Conservation (phyloP, 2,329 filamentous ascomycete genomes). For the Graphiopsis chlorocephala region DNA sequence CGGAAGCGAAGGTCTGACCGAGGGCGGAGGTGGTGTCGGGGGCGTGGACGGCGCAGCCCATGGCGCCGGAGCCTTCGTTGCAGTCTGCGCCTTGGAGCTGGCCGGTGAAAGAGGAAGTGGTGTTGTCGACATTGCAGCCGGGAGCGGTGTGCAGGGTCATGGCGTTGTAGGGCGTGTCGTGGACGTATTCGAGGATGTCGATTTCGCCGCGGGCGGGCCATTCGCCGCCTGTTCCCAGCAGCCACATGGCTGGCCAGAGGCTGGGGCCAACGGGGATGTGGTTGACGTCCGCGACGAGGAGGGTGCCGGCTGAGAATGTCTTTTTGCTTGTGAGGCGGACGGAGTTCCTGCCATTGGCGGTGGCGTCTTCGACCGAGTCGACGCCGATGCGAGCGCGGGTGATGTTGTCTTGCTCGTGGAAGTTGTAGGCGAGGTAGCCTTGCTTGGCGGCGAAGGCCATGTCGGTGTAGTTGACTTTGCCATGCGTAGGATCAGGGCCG, state of each 20-base stretch:
- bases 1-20: constrained; percentile 27
- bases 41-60: constrained; percentile 41
- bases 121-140: constrained; percentile 41
- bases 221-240: constrained; percentile 30
- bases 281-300: constrained; percentile 50
- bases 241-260: constrained; percentile 52
- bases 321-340: constrained; percentile 49
- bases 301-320: constrained; percentile 47
- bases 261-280: constrained; percentile 54
- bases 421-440: constrained; percentile 41
- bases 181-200: constrained; percentile 50
- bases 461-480: constrained; percentile 28
- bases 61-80: constrained; percentile 36
- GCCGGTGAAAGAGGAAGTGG: constrained; percentile 29
- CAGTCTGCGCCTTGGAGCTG: constrained; percentile 29
- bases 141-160: constrained; percentile 50
- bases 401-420: constrained; percentile 31
- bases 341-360: constrained; percentile 42
- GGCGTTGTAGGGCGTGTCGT: constrained; percentile 40
- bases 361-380: constrained; percentile 38
- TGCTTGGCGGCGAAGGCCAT: constrained; percentile 36
- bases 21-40: constrained; percentile 17
- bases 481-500: constrained; percentile 44
- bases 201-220: constrained; percentile 47
- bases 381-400: constrained; percentile 46